These are phyloP conservation scores for Clarireedia hainanense DNA, from an alignment of 2,329 filamentous ascomycete species.

Conservation along the genomic window DNA sequence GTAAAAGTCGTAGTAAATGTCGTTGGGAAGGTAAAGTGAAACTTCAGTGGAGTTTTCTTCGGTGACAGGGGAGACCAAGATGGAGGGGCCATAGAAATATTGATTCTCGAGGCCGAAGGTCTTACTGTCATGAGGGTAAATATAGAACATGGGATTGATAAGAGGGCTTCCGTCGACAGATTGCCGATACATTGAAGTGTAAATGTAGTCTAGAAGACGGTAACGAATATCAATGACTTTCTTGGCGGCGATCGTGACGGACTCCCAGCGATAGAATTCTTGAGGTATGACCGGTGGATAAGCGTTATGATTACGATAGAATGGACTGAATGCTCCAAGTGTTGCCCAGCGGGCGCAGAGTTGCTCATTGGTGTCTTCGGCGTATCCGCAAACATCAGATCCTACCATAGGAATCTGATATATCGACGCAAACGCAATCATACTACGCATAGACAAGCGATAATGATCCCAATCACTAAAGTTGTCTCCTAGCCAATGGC, in stretches of 20 bases:
- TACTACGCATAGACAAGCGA: constrained; percentile 47
- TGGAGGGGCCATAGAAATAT: constrained; percentile 41
- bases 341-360: constrained; percentile 71
- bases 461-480: constrained; percentile 51
- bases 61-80: constrained; percentile 43
- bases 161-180: constrained; percentile 54
- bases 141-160: constrained; percentile 64
- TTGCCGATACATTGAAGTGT: constrained; percentile 59
- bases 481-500: constrained; percentile 56
- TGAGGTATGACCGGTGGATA: constrained; percentile 44
- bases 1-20: constrained; percentile 44
- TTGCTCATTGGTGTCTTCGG: constrained; percentile 54
- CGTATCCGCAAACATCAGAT: constrained; percentile 73
- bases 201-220: constrained; percentile 69
- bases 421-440: constrained; percentile 54
- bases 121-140: constrained; percentile 48
- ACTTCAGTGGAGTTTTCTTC: constrained; percentile 38
- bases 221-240: constrained; percentile 68
- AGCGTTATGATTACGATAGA: constrained; percentile 68
- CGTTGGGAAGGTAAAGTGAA: constrained; percentile 41
- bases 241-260: constrained; percentile 54
- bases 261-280: constrained; percentile 65
- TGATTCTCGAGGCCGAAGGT: constrained; percentile 41
- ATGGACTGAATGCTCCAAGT: constrained; percentile 65
- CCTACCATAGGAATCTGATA: constrained; percentile 65